Evolutionary conservation across 306 rosid species (phyloP).

Genomic region (Dryas drummondii): DNA sequence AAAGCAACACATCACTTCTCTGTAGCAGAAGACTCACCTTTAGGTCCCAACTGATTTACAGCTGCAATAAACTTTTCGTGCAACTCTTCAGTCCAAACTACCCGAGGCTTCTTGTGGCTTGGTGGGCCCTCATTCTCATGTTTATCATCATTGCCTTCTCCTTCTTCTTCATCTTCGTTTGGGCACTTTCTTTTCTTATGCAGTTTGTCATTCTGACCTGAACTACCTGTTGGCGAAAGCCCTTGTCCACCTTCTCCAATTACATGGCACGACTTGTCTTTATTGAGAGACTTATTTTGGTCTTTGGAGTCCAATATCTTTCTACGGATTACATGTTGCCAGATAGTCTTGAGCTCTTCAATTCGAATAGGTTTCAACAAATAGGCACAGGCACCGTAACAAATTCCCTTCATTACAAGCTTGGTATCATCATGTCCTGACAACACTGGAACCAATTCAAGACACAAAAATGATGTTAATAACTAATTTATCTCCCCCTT

Average conservation of each 20-base stretch:
- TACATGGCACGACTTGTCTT: conserved; percentile 29
- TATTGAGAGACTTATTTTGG: conserved; percentile 31
- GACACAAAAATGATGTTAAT: conserved; percentile 16
- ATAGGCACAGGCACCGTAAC: conserved; percentile 82
- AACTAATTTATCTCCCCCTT: not conserved
- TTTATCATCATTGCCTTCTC: conserved; percentile 38
- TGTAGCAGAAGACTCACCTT: conserved; percentile 55
- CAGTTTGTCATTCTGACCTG: conserved; percentile 28
- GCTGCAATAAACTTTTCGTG: conserved; percentile 72
- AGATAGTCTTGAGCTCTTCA: conserved; percentile 77
- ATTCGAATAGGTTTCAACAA: conserved; percentile 72
- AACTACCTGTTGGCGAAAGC: conserved; percentile 29
- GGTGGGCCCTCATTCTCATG: conserved; percentile 56
- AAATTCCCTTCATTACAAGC: conserved; percentile 84
- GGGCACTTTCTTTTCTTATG: conserved; percentile 57
- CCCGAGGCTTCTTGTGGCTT: conserved; percentile 60
- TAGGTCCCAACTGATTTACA: conserved; percentile 61
- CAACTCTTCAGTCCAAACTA: conserved; percentile 67
- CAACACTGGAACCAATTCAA: conserved; percentile 53
- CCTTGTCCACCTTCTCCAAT: conserved; percentile 35
- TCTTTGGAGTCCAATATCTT: conserved; percentile 52
- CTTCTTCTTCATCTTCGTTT: conserved; percentile 51
- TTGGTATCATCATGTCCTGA: conserved; percentile 66
- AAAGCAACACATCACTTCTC: conserved; percentile 4
- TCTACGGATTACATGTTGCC: conserved; percentile 82